These are phyloP conservation scores for Collybiopsis confluens DNA, from an alignment of 768 basidiomycete species.

Conservation along the genomic window DNA sequence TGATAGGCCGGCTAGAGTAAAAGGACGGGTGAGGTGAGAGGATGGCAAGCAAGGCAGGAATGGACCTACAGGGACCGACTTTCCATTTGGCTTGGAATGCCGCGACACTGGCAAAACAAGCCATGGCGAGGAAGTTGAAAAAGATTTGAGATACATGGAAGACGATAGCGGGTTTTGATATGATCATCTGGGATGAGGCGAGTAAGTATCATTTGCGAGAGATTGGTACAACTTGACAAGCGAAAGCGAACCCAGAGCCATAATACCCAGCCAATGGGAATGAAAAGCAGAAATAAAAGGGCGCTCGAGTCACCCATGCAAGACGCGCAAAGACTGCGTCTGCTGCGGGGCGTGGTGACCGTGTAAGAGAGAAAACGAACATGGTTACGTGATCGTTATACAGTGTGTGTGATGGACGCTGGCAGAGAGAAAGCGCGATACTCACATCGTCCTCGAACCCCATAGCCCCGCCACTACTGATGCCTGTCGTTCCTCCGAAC, in stretches of 20 bases:
- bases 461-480: constrained; percentile 48
- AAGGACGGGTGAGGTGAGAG: constrained; percentile 5
- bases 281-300: constrained; percentile 59
- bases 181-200: constrained; percentile 63
- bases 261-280: constrained; percentile 59
- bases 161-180: constrained; percentile 78
- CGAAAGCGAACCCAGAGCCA: constrained; percentile 62
- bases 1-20: constrained; percentile 68
- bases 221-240: constrained; percentile 12
- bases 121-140: constrained; percentile 91
- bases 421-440: constrained; percentile 12
- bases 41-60: too few species aligned
- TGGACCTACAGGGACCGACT: constrained; percentile 78
- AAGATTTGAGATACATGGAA: constrained; percentile 77
- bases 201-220: constrained; percentile 14
- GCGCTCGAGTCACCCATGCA: constrained; percentile 37
- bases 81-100: constrained; percentile 82
- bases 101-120: constrained; percentile 87
- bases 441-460: constrained; percentile 74
- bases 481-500: constrained; percentile 40
- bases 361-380: constrained; percentile 32
- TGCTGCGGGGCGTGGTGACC: too few species aligned
- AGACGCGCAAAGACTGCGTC: too few species aligned
- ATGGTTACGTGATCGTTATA: constrained; percentile 41
- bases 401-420: not conserved